A percentile compares a stretch with the other conserved stretches of the same genome.
Conservation (phyloP, 2,329 filamentous ascomycete species). For the Colletotrichum filicis region DNA sequence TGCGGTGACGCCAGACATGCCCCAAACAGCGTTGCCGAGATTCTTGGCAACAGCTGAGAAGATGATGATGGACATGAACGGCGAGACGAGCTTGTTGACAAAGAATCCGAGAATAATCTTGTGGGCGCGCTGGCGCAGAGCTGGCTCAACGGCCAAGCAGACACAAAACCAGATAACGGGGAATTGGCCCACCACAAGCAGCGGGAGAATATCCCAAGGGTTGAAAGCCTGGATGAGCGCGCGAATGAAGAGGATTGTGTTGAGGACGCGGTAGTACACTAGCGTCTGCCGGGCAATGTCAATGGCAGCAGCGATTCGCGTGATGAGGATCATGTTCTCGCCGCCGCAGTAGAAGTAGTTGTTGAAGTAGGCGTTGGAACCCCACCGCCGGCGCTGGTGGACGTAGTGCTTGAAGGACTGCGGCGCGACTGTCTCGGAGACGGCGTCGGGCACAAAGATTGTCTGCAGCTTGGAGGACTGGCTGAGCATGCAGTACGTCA, state of each 20-base stretch:
- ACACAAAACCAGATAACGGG: constrained; percentile 7
- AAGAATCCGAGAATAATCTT: constrained; percentile 4
- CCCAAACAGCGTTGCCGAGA: constrained; percentile 12
- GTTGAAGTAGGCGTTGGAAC: constrained; percentile 49
- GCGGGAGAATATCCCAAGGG: neutral
- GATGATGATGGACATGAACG: constrained; percentile 10
- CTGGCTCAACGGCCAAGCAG: neutral
- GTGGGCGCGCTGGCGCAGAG: neutral
- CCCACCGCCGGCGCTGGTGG: constrained; percentile 46
- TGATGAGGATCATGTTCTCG: constrained; percentile 51
- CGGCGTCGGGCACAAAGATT: constrained; percentile 45
- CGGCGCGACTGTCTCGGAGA: constrained; percentile 47
- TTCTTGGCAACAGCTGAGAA: constrained; percentile 7
- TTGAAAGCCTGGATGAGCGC: neutral
- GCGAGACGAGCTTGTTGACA: constrained; percentile 9
- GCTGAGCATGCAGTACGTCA: constrained; percentile 19
- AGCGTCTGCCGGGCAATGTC: constrained; percentile 45
- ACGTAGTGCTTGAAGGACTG: constrained; percentile 47
- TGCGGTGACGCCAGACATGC: constrained; percentile 5
- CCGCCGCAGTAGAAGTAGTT: constrained; percentile 47
- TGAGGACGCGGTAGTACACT: constrained; percentile 48
- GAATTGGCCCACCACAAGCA: constrained; percentile 4
- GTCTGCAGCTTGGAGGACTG: constrained; percentile 35
- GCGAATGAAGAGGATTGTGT: constrained; percentile 43
- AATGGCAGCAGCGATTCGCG: constrained; percentile 43